phyloP scores from a whole-genome alignment of 2,329 filamentous ascomycete species.

The Sclerotinia trifoliorum region DNA sequence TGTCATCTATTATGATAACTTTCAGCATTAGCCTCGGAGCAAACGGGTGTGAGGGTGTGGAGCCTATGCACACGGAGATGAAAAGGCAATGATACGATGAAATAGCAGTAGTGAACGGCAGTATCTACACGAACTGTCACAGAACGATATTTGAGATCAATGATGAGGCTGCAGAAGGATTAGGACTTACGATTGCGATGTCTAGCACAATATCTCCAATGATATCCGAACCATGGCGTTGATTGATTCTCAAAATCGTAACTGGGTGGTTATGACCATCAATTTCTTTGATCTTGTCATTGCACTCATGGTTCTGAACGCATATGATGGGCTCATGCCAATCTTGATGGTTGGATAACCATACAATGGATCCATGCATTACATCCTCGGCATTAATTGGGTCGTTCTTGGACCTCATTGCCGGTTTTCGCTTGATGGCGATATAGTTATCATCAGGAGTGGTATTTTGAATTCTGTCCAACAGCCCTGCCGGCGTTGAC shows the following conservation, averaged over 20 bases:
- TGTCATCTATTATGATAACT: background rate
- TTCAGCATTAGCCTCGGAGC: background rate
- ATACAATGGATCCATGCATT: constrained; percentile 26
- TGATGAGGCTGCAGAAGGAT: background rate
- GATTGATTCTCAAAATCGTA: constrained; percentile 20
- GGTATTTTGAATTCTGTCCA: background rate
- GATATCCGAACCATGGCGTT: constrained; percentile 17
- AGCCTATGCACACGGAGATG: background rate
- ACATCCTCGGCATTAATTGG: background rate
- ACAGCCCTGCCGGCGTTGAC: background rate
- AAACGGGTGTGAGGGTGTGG: rapidly evolving
- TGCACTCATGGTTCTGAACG: constrained; percentile 14
- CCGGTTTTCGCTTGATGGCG: background rate
- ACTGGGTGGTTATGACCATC: constrained; percentile 27
- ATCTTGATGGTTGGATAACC: constrained; percentile 17
- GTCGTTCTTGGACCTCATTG: background rate
- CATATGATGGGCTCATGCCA: constrained; percentile 19
- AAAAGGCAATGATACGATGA: background rate
- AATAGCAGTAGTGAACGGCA: background rate
- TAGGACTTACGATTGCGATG: constrained; percentile 26
- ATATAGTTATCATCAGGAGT: background rate
- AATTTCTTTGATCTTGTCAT: constrained; percentile 18
- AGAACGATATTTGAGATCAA: background rate
- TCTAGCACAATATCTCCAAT: constrained; percentile 26
- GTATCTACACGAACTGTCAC: background rate